Base-by-base conservation (phyloP, 2,329 filamentous ascomycete species). In the Ophiostoma quercus region DNA sequence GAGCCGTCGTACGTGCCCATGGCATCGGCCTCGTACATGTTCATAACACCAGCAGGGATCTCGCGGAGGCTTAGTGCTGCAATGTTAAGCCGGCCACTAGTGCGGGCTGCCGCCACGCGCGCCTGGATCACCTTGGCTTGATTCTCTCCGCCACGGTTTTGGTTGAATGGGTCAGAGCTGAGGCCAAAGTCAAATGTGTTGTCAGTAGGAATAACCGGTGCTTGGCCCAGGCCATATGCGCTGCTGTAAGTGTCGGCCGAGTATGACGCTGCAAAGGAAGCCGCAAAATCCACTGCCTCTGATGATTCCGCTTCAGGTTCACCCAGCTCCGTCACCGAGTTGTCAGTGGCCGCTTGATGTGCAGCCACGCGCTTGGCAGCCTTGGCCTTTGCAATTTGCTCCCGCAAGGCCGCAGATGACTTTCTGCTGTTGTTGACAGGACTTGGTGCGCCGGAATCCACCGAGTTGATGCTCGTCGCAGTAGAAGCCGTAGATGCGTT, bases 321-420 rank as follows among this genome's bases (percentile, higher is more conserved):
- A n/a, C 62, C 62, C 62, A 39, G 62, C 32, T 65, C 62, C 32
- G n/a, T 22, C 19, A 65, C 14, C 1, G 32, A 25, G 34, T 41
- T 51, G 3, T 68, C 67, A 8, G 47, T 65, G 1, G 62, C 62
- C 5, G 79, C 39, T 2, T 69, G 60, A 29, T 70, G 67, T 1
- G 79, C 76, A 2, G 81, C 80, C 12, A 86, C 88, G 72, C 88
- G 86, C 70, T 87, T 90, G 2, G 92, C 91, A 2, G 93, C 93
- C 77, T 94, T 96, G 0, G 95, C 94, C 75, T 94, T 94, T 51
- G 94, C 92, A 73, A 98, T 97, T 69, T 95, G 94, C 68, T 97
- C 92, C 43, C 95, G 88, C 16, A 99, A 80, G 0, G 93, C 89
- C 19, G 86, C 83, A 0, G 94, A 97, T 0, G 93, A 93, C 75